Evolutionary conservation across 2,329 filamentous ascomycete genomes (phyloP).

Genomic region (Cercospora sp.): DNA sequence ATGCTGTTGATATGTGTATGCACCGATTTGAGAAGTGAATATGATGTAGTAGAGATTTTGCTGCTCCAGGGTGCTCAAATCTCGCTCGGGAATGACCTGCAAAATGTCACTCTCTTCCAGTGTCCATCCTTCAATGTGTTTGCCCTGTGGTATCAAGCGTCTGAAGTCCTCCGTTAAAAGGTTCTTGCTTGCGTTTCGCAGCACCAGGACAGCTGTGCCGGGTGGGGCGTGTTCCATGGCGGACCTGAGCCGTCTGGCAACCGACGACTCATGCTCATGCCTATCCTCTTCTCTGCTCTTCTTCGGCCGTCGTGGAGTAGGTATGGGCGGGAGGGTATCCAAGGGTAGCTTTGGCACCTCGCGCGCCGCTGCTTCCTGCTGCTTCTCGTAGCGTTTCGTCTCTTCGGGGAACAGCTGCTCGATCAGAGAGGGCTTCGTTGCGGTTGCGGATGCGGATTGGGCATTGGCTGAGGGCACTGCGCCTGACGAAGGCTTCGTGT

Average conservation of each 20-base stretch:
- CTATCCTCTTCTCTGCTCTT: not conserved
- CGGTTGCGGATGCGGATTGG: not conserved
- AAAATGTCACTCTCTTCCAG: conserved; percentile 56
- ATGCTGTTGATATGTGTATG: conserved; percentile 61
- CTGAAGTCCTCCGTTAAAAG: conserved; percentile 70
- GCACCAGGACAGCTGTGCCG: conserved; percentile 52
- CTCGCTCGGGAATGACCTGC: conserved; percentile 63
- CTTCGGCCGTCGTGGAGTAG: not conserved
- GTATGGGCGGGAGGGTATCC: conserved; percentile 16
- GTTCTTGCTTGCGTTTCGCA: conserved; percentile 60
- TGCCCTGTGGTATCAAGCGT: conserved; percentile 62
- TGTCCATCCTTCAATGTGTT: conserved; percentile 67
- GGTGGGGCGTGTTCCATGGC: conserved; percentile 27
- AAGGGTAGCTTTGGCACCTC: conserved; percentile 41
- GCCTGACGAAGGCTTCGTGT: not conserved
- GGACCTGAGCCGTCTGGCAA: conserved; percentile 22
- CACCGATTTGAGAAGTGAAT: conserved; percentile 63
- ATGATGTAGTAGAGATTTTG: conserved; percentile 68
- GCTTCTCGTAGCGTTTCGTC: conserved; percentile 35
- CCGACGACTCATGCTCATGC: not conserved
- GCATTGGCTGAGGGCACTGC: not conserved
- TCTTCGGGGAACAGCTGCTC: conserved; percentile 60
- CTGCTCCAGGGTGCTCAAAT: conserved; percentile 63
- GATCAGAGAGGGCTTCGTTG: conserved; percentile 42
- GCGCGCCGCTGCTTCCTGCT: conserved; percentile 25